Percentiles rank a stretch among this genome's conserved stretches.
Conservation (phyloP, 202 grass and related monocot genomes). For the Hordeum pubiflorum region DNA sequence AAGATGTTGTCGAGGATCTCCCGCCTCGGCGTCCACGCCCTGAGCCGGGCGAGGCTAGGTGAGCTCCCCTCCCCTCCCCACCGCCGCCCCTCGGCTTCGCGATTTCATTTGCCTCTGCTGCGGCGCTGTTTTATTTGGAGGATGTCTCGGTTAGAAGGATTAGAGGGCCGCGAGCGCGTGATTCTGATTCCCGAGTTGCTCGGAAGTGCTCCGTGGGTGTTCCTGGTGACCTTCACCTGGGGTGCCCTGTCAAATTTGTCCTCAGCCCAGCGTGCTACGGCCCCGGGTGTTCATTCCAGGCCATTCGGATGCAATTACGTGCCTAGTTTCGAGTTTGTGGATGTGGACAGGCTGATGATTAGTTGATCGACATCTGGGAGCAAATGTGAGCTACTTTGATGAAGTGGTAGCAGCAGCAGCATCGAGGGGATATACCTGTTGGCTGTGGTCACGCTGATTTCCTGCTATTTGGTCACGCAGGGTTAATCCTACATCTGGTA, state of each 20-base stretch:
- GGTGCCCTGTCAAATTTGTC: background rate
- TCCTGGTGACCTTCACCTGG: background rate
- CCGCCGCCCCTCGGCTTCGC: background rate
- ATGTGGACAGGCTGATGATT: background rate
- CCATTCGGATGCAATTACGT: background rate
- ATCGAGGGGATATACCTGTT: background rate
- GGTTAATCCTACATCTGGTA: background rate
- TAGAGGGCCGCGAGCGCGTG: background rate
- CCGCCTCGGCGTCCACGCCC: constrained; percentile 15
- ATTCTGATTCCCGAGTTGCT: background rate
- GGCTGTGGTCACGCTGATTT: background rate
- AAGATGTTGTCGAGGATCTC: constrained; percentile 41
- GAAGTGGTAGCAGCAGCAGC: background rate
- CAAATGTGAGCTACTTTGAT: background rate
- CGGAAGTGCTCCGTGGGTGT: background rate
- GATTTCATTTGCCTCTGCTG: background rate
- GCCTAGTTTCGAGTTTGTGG: background rate
- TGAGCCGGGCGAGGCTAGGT: constrained; percentile 19
- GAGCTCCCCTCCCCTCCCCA: background rate
- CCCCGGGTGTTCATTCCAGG: background rate
- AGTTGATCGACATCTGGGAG: background rate
- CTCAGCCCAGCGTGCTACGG: background rate
- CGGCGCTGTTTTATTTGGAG: background rate
- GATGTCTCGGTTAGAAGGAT: background rate
- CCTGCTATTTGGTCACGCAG: background rate